These are phyloP conservation scores for Talaromyces trachyspermus DNA, from an alignment of 495 filamentous ascomycete species.

Conservation along the genomic window DNA sequence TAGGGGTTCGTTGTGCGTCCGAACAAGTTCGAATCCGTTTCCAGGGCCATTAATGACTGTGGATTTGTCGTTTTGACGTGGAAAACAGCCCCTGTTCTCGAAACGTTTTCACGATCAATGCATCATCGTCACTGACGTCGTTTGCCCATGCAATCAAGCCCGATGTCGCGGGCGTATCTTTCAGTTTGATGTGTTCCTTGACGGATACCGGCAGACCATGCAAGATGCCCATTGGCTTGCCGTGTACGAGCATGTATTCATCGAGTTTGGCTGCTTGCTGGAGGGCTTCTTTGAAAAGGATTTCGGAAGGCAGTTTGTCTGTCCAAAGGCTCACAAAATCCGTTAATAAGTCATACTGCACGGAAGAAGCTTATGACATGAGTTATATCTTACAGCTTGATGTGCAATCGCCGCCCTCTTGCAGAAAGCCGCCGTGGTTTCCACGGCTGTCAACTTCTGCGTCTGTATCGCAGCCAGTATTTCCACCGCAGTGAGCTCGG, in stretches of 20 bases:
- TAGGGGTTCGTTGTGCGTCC: slow-evolving; percentile 58
- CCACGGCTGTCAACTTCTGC: slow-evolving; percentile 41
- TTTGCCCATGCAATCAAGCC: slow-evolving; percentile 31
- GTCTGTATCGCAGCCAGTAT: slow-evolving; percentile 41
- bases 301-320: slow-evolving; percentile 59
- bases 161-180: slow-evolving; percentile 31
- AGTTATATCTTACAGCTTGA: slow-evolving; percentile 39
- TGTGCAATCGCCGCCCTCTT: slow-evolving; percentile 57
- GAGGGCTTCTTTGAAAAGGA: slow-evolving; percentile 55
- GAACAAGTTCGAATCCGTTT: slow-evolving; percentile 61
- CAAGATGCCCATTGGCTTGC: slow-evolving; percentile 49
- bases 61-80: slow-evolving; percentile 64
- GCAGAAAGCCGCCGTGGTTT: slow-evolving; percentile 53
- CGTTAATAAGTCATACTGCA: not conserved
- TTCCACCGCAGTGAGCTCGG: slow-evolving; percentile 48
- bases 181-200: slow-evolving; percentile 61
- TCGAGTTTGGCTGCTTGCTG: slow-evolving; percentile 53
- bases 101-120: not conserved
- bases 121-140: not conserved
- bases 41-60: slow-evolving; percentile 44
- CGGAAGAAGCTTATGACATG: too few species aligned
- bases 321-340: not conserved
- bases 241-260: slow-evolving; percentile 38
- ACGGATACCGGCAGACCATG: slow-evolving; percentile 61
- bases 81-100: slow-evolving; percentile 42